Percentiles rank a stretch among this genome's conserved stretches.
phyloP scores from a whole-genome alignment of 306 rosid species.

The Nissolia schottii region DNA sequence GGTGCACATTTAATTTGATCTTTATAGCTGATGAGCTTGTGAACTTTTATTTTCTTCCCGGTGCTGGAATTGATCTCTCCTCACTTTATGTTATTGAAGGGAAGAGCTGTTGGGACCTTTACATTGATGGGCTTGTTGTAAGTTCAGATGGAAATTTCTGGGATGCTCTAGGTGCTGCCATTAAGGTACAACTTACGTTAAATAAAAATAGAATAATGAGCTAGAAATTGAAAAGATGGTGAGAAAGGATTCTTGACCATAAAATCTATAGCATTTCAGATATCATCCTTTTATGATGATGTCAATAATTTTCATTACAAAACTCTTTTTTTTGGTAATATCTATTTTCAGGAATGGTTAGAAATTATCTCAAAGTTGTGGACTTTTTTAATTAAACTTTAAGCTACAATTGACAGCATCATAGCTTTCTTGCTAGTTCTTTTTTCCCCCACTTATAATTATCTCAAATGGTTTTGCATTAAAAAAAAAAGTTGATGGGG shows the following conservation, averaged over 20 bases:
- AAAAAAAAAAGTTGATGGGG: no score
- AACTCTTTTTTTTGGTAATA: no score
- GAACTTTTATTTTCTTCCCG: constrained; percentile 51
- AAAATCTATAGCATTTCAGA: constrained; percentile 4
- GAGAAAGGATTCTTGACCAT: background rate
- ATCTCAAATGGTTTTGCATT: no score
- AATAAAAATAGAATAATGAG: background rate
- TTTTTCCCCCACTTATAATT: no score
- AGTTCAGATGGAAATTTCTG: constrained; percentile 82
- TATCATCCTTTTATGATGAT: background rate
- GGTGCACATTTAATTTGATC: no score
- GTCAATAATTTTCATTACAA: no score
- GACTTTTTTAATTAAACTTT: background rate
- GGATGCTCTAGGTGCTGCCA: constrained; percentile 84
- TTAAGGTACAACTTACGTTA: constrained; percentile 64
- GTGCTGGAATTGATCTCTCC: constrained; percentile 80
- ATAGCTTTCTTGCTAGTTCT: background rate
- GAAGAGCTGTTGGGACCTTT: no score
- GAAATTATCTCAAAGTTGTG: no score
- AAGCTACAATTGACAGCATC: background rate
- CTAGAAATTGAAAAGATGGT: background rate
- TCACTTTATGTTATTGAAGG: constrained; percentile 59
- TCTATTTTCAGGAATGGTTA: no score
- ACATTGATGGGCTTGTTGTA: no score
- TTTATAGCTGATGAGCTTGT: no score